These are phyloP conservation scores for Alternaria arbusti DNA, from an alignment of 2,329 filamentous ascomycete species.

Conservation along the genomic window DNA sequence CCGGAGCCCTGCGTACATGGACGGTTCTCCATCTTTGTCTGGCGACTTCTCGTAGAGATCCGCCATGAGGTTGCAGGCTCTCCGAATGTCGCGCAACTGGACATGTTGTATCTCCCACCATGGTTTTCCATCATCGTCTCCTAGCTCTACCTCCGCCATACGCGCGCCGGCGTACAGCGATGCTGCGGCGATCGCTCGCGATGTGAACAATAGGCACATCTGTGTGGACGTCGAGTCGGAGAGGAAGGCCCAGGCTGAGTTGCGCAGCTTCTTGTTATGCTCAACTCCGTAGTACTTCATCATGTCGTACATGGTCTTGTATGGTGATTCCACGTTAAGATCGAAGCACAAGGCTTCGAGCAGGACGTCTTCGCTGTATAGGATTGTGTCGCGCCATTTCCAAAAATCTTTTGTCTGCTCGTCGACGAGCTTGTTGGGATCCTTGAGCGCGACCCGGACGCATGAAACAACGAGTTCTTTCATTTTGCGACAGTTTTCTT, in stretches of 20 bases:
- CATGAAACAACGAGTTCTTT: constrained; percentile 93
- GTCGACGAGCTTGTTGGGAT: constrained; percentile 85
- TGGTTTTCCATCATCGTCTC: constrained; percentile 73
- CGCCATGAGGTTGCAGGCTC: constrained; percentile 78
- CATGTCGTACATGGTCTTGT: constrained; percentile 82
- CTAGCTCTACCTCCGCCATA: constrained; percentile 74
- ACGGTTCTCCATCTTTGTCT: constrained; percentile 49
- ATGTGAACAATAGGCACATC: constrained; percentile 79
- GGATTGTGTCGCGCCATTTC: constrained; percentile 94
- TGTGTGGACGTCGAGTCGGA: constrained; percentile 88
- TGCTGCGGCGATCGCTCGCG: constrained; percentile 81
- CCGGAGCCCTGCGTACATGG: constrained; percentile 55
- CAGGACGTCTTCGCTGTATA: constrained; percentile 90
- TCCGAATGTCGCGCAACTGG: constrained; percentile 70
- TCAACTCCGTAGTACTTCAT: constrained; percentile 75
- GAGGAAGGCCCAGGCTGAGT: constrained; percentile 90
- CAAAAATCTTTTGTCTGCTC: constrained; percentile 99
- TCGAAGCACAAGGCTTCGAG: constrained; percentile 94
- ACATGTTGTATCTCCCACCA: constrained; percentile 89
- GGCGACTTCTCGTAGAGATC: constrained; percentile 56
- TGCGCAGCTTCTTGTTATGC: constrained; percentile 81
- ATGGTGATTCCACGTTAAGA: constrained; percentile 86
- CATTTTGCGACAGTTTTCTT: constrained; percentile 96
- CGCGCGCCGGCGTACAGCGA: constrained; percentile 86
- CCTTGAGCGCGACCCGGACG: constrained; percentile 93